These are phyloP conservation scores for Phyllosticta ampelicida DNA, from an alignment of 2,329 filamentous ascomycete species.

Conservation along the genomic window DNA sequence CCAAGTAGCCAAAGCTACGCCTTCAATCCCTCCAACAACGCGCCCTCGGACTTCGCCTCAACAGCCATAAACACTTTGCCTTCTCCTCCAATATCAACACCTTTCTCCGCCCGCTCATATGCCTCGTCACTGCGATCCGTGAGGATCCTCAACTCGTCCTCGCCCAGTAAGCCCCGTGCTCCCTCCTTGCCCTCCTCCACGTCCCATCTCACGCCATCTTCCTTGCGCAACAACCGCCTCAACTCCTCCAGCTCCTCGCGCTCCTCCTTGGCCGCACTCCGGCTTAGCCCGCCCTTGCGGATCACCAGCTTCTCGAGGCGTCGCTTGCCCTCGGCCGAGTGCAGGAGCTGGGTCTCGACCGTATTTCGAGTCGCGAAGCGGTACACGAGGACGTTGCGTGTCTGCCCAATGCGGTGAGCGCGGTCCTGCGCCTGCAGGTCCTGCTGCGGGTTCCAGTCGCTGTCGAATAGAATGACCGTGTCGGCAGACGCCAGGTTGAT, in stretches of 20 bases:
- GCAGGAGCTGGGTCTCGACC: conserved; percentile 76
- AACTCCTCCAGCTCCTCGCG: conserved; percentile 39
- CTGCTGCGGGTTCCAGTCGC: conserved; percentile 91
- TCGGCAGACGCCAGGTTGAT: conserved; percentile 91
- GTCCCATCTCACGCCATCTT: conserved; percentile 60
- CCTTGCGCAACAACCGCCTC: conserved; percentile 37
- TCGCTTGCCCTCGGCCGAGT: conserved; percentile 84
- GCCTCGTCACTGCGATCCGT: conserved; percentile 63
- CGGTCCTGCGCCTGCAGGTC: conserved; percentile 95
- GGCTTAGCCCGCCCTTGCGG: conserved; percentile 60
- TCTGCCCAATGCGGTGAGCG: conserved; percentile 90
- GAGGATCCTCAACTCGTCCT: conserved; percentile 65
- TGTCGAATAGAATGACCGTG: conserved; percentile 85
- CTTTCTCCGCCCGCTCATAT: conserved; percentile 64
- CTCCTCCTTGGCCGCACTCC: conserved; percentile 39
- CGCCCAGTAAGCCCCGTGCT: conserved; percentile 57
- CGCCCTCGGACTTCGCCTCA: conserved; percentile 57
- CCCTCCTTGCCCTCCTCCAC: conserved; percentile 32
- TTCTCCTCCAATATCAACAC: conserved; percentile 58
- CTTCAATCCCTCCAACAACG: conserved; percentile 39
- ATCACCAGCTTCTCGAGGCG: conserved; percentile 91
- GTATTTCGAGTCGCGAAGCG: conserved; percentile 87
- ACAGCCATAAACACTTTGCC: conserved; percentile 58
- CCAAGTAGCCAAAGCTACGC: conserved; percentile 13
- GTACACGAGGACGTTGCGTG: conserved; percentile 82